Conservation (phyloP, 768 basidiomycete genomes). For the Symmetrospora coprosmae region DNA sequence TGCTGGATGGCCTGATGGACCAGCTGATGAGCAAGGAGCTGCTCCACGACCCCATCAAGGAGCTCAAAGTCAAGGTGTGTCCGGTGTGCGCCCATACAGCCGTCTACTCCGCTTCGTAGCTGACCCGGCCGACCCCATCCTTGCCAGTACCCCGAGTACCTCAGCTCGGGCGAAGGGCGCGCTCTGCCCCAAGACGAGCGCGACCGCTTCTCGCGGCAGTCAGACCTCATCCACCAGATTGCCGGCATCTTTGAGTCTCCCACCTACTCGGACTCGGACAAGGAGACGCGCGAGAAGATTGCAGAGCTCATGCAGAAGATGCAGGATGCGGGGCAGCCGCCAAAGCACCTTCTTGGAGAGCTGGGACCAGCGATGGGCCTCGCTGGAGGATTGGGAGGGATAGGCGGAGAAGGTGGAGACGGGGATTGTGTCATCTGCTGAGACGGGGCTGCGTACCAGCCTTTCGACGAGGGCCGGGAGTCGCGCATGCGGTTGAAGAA, state of each 20-base stretch:
- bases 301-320: slow-evolving; percentile 57
- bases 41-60: slow-evolving; percentile 73
- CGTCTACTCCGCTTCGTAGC: background rate
- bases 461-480: no score
- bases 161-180: slow-evolving; percentile 40
- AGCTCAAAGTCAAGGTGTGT: slow-evolving; percentile 55
- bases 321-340: slow-evolving; percentile 13
- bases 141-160: slow-evolving; percentile 60
- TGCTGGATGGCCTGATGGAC: slow-evolving; percentile 68
- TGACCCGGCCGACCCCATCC: background rate
- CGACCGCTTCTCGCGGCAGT: slow-evolving; percentile 53
- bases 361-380: slow-evolving; percentile 17
- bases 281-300: slow-evolving; percentile 41
- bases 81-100: background rate
- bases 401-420: no score
- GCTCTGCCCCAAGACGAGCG: slow-evolving; percentile 50
- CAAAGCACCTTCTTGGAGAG: slow-evolving; percentile 12
- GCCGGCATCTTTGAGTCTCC: slow-evolving; percentile 53
- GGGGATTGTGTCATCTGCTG: no score
- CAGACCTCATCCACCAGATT: slow-evolving; percentile 47
- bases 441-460: no score
- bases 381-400: no score
- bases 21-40: slow-evolving; percentile 68
- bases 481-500: no score
- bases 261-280: slow-evolving; percentile 41